Evolutionary conservation across 192 early-diverging fungal genomes (phyloP), one percentile per base, ranked within the genome.

Genomic region (Backusella macrospora): DNA sequence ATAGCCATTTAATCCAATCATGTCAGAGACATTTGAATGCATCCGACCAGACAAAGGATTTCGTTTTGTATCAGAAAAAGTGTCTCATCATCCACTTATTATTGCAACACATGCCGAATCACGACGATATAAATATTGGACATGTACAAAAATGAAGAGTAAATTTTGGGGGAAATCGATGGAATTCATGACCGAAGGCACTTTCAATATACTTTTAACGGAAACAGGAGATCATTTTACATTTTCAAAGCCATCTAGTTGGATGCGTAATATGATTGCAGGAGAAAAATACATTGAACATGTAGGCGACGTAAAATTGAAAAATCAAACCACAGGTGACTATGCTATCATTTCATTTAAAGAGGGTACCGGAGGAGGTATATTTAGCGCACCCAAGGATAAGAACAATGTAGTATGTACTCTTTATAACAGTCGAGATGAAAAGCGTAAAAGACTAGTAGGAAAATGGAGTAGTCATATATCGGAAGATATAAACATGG

Each of bases 21-120:
- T 96, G 73, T 96, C 95, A 67, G 98, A 99, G 80, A 99, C 98
- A 2, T 99, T 94, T 80, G 98, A 99, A 81, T 92, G 84, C 79
- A 86, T 95, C 47, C 85, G 95, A 39, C 86, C 92, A 9, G 93
- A 93, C 73, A 88, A 86, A 66, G 94, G 95, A 2, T 99, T 96
- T 81, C 87, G 89, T 63, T 98, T 93, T 77, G 86, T 99, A 59
- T 84, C 97, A 6, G 98, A 99, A 77, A 98, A 99, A 84, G 96
- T 97, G 64, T 93, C 90, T 49, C 97, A 99, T 74, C 92, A 95
- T 74, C 97, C 97, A 40, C 93, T 94, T 10, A 81, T 98, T 48
- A 98, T 98, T 94, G 92, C 91, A 3, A 48, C 42, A 3, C 87
- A 96, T 72, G 96, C 95, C 6, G 92, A 96, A n/a, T 88, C 93